Evolutionary conservation across 2,329 filamentous ascomycete genomes (phyloP).

Genomic region (Claviceps sp.): DNA sequence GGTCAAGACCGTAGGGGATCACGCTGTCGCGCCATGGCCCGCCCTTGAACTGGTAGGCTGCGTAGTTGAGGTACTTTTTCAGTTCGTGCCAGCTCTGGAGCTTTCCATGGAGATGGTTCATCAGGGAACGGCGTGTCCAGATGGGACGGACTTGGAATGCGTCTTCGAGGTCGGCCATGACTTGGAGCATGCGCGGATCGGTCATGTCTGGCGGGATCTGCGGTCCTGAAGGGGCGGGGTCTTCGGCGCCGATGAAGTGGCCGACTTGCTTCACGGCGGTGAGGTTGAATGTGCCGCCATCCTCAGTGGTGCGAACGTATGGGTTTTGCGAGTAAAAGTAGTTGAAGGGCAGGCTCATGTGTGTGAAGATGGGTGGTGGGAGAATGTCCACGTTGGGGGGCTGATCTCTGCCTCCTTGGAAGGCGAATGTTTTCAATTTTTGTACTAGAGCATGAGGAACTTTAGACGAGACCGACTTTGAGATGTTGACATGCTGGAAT

Average conservation of each 20-base stretch:
- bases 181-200: slow-evolving; percentile 46
- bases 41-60: slow-evolving; percentile 83
- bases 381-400: slow-evolving; percentile 55
- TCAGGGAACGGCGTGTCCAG: slow-evolving; percentile 72
- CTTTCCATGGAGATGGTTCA: slow-evolving; percentile 51
- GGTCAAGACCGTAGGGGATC: slow-evolving; percentile 76
- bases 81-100: slow-evolving; percentile 43
- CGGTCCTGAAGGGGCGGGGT: slow-evolving; percentile 50
- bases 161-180: slow-evolving; percentile 49
- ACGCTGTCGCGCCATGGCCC: slow-evolving; percentile 87
- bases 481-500: background rate
- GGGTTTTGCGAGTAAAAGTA: slow-evolving; percentile 80
- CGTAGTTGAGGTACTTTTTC: slow-evolving; percentile 67
- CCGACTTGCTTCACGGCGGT: slow-evolving; percentile 45
- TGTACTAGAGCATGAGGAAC: slow-evolving; percentile 23
- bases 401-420: slow-evolving; percentile 48
- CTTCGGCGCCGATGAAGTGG: slow-evolving; percentile 46
- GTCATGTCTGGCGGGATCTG: slow-evolving; percentile 43
- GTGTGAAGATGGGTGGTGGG: slow-evolving; percentile 67
- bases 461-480: background rate
- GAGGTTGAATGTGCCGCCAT: slow-evolving; percentile 43
- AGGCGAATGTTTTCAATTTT: slow-evolving; percentile 47
- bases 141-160: slow-evolving; percentile 65
- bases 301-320: slow-evolving; percentile 50
- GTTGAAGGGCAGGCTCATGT: slow-evolving; percentile 60